phyloP scores from a whole-genome alignment of 768 basidiomycete species.

The Dioszegia aurantiaca region DNA sequence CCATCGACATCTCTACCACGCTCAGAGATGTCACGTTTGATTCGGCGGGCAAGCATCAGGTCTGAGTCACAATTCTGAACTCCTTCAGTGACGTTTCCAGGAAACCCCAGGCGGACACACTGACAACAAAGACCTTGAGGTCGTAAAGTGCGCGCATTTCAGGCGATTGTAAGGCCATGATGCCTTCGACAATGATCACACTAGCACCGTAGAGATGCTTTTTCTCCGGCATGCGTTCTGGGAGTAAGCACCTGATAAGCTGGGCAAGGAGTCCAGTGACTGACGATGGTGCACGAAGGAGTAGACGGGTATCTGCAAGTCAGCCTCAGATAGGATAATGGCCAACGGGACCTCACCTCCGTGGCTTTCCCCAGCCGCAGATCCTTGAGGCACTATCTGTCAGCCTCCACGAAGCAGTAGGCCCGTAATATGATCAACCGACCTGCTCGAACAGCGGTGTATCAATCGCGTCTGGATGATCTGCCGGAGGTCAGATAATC shows the following conservation, averaged over 20 bases:
- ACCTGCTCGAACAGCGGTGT: conserved; percentile 79
- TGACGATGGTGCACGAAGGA: conserved; percentile 89
- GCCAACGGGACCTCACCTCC: conserved; percentile 36
- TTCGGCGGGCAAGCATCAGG: conserved; percentile 91
- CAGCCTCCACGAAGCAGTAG: conserved; percentile 7
- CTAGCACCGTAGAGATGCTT: conserved; percentile 91
- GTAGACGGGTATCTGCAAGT: conserved; percentile 79
- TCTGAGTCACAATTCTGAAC: conserved; percentile 67
- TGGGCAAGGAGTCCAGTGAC: conserved; percentile 56
- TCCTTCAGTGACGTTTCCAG: neutral
- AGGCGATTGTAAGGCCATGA: conserved; percentile 82
- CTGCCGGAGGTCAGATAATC: conserved; percentile 48
- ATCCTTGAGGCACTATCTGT: conserved; percentile 70
- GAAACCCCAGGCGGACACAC: conserved; percentile 16
- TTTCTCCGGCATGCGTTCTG: conserved; percentile 52
- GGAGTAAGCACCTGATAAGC: conserved; percentile 8
- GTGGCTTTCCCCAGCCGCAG: conserved; percentile 74
- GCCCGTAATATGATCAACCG: conserved; percentile 32
- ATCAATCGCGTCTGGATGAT: conserved; percentile 90
- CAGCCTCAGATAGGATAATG: neutral
- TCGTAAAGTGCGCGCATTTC: conserved; percentile 78
- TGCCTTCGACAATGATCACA: conserved; percentile 88
- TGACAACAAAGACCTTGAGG: conserved; percentile 63
- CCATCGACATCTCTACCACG: conserved; percentile 81
- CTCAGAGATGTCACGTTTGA: conserved; percentile 81